Percentiles rank a stretch among this genome's conserved stretches.
These are phyloP conservation scores for Coniochaeta sp. DNA, from an alignment of 2,329 filamentous ascomycete species.

Conservation along the genomic window DNA sequence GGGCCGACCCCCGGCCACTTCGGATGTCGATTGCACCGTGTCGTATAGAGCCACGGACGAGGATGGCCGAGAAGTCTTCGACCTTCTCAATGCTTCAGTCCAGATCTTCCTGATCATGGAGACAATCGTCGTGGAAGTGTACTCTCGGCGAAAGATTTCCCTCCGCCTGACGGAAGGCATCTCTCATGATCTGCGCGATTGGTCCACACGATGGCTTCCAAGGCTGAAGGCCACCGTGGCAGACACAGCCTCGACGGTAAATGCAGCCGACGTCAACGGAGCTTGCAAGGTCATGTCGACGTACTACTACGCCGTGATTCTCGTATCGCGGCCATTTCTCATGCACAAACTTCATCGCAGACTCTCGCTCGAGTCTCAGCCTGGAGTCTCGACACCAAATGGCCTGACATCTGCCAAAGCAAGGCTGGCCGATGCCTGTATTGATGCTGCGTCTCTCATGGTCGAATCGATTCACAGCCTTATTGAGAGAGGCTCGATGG, in stretches of 20 bases:
- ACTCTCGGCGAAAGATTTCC: conserved; percentile 44
- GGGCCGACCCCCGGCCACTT: conserved; percentile 45
- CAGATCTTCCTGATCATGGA: conserved; percentile 46
- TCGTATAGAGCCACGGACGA: conserved; percentile 30
- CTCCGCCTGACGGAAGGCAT: conserved; percentile 45
- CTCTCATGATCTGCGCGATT: conserved; percentile 42
- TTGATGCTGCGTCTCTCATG: conserved; percentile 47
- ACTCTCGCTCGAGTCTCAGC: conserved; percentile 24
- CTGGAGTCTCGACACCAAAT: conserved; percentile 7
- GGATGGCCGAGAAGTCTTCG: conserved; percentile 29
- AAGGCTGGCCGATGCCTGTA: conserved; percentile 45
- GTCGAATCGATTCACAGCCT: conserved; percentile 39
- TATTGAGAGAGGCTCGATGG: conserved; percentile 31
- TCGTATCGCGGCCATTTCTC: conserved; percentile 46
- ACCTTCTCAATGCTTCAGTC: conserved; percentile 42
- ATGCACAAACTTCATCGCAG: conserved; percentile 46
- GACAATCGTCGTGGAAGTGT: conserved; percentile 41
- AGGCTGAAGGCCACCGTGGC: conserved; percentile 31
- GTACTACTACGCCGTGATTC: conserved; percentile 51
- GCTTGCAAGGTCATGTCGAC: conserved; percentile 43
- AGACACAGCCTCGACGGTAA: conserved; percentile 10
- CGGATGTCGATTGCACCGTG: conserved; percentile 47
- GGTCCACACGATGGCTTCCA: conserved; percentile 41
- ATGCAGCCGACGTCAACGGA: conserved; percentile 28
- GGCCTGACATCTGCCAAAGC: conserved; percentile 33